Evolutionary conservation across 257 asterid genomes (phyloP), one percentile per base, ranked within the genome.

Genomic region (Ilex asprella): DNA sequence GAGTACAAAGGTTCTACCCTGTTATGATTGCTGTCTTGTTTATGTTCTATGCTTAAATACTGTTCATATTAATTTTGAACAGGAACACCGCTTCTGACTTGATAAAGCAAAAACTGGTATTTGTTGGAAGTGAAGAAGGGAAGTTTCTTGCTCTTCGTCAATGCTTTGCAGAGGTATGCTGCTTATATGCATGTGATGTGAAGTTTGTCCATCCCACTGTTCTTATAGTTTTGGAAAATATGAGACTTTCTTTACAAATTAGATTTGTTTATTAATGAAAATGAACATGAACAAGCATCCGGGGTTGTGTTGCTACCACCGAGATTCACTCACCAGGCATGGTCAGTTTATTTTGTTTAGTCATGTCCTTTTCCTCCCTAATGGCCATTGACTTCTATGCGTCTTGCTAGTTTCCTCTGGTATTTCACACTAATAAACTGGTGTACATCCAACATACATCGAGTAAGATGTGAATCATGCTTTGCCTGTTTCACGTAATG

Each of bases 91-190:
- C 98, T 43, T 91, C 95, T 57, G 89, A 85, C 60, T 69, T 86
- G 31, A 81, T 93, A 68, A 87, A 87, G 79, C 99, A 93, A 75
- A 82, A 81, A 73, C 81, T 93, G 65, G 73, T 80, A 41, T 93
- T 68, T 62, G 99, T 85, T 16, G 99, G 99, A 66, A 93, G 96
- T 59, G 99, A 93, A 80, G 96, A 93, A 77, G 99, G 99, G 63
- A 93, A 89, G 75, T 86, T 87, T 69, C 74, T 87, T 59, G 99
- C 94, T 65, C 96, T 93, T 79, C 97, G 85, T 44, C 99, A 89
- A 79, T 75, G 83, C 74, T 91, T 91, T 79, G 71, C 81, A 39
- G 87, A 88, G 95, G 98, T 87, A 83, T 58, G 63, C 16, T 35
- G 62, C 51, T 70, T 12, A 46, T 66, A 11, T 53, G 50, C 51